Conservation (phyloP, 2,329 filamentous ascomycete species). For the Botryotinia calthae region DNA sequence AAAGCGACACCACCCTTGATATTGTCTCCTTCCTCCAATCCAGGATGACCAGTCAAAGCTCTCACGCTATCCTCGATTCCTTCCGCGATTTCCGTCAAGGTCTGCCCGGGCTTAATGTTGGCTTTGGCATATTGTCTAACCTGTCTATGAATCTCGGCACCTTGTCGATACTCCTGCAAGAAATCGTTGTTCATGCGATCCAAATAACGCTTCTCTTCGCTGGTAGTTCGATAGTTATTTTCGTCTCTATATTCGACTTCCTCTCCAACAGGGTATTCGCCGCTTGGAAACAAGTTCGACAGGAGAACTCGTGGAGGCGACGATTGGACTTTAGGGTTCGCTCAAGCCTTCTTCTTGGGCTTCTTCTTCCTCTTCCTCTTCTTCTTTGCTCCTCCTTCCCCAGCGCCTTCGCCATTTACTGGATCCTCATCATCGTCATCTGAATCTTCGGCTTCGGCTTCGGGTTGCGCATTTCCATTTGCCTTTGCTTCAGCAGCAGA, state of each 20-base stretch:
- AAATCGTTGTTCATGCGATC: constrained; percentile 80
- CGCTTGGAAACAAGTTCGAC: constrained; percentile 69
- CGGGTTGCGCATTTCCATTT: constrained; percentile 30
- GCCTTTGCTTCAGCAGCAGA: constrained; percentile 33
- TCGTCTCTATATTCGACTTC: constrained; percentile 76
- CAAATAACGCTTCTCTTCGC: constrained; percentile 79
- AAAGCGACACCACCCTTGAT: constrained; percentile 82
- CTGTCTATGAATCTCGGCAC: constrained; percentile 85
- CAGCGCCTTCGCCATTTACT: constrained; percentile 41
- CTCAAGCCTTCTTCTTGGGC: constrained; percentile 62
- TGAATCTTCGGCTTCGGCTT: constrained; percentile 46
- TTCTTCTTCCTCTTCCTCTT: constrained; percentile 73
- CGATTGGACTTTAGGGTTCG: constrained; percentile 66
- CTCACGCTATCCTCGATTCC: constrained; percentile 84
- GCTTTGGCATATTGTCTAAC: constrained; percentile 81
- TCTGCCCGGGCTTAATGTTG: constrained; percentile 77
- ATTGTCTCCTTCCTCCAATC: constrained; percentile 74
- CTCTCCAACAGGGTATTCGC: constrained; percentile 73
- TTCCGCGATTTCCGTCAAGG: constrained; percentile 77
- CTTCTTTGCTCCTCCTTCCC: constrained; percentile 49
- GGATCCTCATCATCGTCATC: constrained; percentile 51
- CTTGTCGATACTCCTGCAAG: constrained; percentile 76
- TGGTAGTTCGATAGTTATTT: constrained; percentile 75
- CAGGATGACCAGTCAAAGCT: constrained; percentile 71
- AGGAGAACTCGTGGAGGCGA: constrained; percentile 72